Percentiles rank a stretch among this genome's conserved stretches.
phyloP scores from a whole-genome alignment of 768 basidiomycete genomes.

The Psilocybe cyanescens region DNA sequence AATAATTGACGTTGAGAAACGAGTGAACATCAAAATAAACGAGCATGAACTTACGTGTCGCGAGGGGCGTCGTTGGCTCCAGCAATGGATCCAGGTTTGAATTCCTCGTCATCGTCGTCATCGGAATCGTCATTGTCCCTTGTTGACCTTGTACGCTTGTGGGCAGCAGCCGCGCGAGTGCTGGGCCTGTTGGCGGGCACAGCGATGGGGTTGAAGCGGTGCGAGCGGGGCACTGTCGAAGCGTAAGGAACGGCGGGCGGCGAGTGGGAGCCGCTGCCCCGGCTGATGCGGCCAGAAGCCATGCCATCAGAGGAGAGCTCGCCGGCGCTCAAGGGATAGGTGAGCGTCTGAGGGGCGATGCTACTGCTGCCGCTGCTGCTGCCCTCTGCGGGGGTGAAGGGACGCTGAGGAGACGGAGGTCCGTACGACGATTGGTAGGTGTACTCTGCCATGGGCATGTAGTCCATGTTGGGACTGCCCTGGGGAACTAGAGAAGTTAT shows the following conservation, averaged over 20 bases:
- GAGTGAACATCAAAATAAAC: neutral
- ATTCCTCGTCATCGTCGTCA: slow-evolving; percentile 78
- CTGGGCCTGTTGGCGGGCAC: slow-evolving; percentile 60
- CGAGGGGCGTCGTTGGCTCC: slow-evolving; percentile 49
- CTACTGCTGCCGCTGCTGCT: neutral
- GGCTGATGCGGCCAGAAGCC: slow-evolving; percentile 66
- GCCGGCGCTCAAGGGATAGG: slow-evolving; percentile 68
- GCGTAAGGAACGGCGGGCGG: slow-evolving; percentile 53
- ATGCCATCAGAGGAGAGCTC: slow-evolving; percentile 74
- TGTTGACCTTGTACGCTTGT: slow-evolving; percentile 45
- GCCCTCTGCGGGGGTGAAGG: slow-evolving; percentile 69
- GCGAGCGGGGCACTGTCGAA: slow-evolving; percentile 71
- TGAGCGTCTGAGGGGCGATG: slow-evolving; percentile 69
- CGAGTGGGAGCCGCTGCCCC: slow-evolving; percentile 66
- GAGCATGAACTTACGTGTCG: slow-evolving; percentile 42
- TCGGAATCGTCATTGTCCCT: slow-evolving; percentile 57
- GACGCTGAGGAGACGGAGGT: slow-evolving; percentile 60
- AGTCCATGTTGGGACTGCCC: slow-evolving; percentile 64
- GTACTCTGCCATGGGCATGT: slow-evolving; percentile 59
- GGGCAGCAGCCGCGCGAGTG: slow-evolving; percentile 41
- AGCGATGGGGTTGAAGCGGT: slow-evolving; percentile 79
- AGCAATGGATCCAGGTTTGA: slow-evolving; percentile 55
- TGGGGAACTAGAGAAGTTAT: slow-evolving; percentile 48
- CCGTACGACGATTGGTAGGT: slow-evolving; percentile 55
- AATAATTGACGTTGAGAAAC: slow-evolving; percentile 5